A percentile compares a stretch with the other conserved stretches of the same genome.
phyloP scores from a whole-genome alignment of 768 basidiomycete genomes.

The Termitomyces sp. region DNA sequence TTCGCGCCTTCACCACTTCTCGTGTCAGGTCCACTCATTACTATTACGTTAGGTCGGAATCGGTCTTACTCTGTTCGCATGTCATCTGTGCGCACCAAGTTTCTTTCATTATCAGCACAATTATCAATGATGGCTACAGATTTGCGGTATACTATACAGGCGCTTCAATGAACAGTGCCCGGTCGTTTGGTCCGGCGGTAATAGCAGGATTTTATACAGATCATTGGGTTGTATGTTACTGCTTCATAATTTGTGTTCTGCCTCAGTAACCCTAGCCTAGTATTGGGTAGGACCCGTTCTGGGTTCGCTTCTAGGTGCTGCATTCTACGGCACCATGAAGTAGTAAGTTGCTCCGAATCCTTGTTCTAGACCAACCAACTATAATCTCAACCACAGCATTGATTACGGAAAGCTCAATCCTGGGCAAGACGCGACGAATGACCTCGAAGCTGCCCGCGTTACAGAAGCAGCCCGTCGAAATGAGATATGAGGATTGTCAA shows the following conservation, averaged over 20 bases:
- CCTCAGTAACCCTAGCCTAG: slow-evolving; percentile 22
- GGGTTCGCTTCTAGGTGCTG: slow-evolving; percentile 54
- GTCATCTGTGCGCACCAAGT: slow-evolving; percentile 43
- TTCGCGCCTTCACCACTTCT: slow-evolving; percentile 17
- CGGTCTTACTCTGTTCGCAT: slow-evolving; percentile 57
- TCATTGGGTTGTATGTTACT: slow-evolving; percentile 59
- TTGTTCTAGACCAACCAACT: not conserved
- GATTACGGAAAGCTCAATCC: slow-evolving; percentile 51
- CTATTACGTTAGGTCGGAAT: slow-evolving; percentile 45
- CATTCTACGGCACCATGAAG: slow-evolving; percentile 55
- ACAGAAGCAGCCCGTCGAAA: slow-evolving; percentile 9
- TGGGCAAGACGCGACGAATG: slow-evolving; percentile 32
- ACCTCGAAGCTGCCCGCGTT: slow-evolving; percentile 32
- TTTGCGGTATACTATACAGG: slow-evolving; percentile 61
- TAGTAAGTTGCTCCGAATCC: slow-evolving; percentile 19
- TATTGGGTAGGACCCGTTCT: slow-evolving; percentile 71
- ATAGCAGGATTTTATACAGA: slow-evolving; percentile 49
- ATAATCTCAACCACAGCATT: slow-evolving; percentile 24
- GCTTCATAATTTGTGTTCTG: not conserved
- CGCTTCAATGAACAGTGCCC: slow-evolving; percentile 63
- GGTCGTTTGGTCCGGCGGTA: slow-evolving; percentile 66
- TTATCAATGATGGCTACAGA: slow-evolving; percentile 21
- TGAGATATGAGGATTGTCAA: not conserved
- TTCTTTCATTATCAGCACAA: not conserved
- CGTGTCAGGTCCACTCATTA: not conserved